A percentile compares a stretch with the other conserved stretches of the same genome.
phyloP scores from a whole-genome alignment of 208 protist species.

The Vickermania spadyakhi region DNA sequence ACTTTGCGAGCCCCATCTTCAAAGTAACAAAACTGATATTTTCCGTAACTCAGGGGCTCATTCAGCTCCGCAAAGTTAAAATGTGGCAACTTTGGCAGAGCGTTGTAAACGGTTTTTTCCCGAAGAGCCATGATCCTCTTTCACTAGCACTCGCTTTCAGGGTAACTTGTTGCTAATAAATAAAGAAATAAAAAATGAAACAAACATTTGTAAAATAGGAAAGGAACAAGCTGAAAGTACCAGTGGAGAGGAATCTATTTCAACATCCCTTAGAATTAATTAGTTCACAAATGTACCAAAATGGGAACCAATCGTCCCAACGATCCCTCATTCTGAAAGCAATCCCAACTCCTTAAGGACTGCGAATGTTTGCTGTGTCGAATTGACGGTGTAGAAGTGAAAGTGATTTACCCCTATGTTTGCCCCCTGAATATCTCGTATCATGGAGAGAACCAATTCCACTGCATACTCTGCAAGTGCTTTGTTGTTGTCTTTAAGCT shows the following conservation, averaged over 20 bases:
- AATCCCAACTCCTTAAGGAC: constrained; percentile 32
- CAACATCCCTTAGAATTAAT: too few species aligned
- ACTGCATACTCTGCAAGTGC: constrained; percentile 52
- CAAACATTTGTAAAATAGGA: constrained; percentile 10
- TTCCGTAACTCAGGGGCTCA: constrained; percentile 26
- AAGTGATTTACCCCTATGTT: constrained; percentile 53
- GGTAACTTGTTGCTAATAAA: neutral
- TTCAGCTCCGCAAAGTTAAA: constrained; percentile 74
- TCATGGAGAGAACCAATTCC: constrained; percentile 47
- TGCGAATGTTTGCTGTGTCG: constrained; percentile 20
- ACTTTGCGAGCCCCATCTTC: constrained; percentile 45
- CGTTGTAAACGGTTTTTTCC: constrained; percentile 74
- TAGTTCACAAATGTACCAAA: too few species aligned
- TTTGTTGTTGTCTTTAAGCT: constrained; percentile 47
- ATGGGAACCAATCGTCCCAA: too few species aligned
- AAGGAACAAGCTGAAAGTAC: neutral
- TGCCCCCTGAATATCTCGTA: constrained; percentile 34
- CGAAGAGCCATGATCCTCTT: constrained; percentile 14
- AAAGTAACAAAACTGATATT: constrained; percentile 41
- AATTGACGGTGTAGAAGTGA: constrained; percentile 74
- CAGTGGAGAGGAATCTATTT: neutral
- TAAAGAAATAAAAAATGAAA: constrained; percentile 4
- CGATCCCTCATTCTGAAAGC: constrained; percentile 28
- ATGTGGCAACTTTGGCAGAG: constrained; percentile 73
- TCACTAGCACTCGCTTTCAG: too few species aligned